Evolutionary conservation across 129 eudicot genomes (phyloP).

Genomic region (Silybum marianum): DNA sequence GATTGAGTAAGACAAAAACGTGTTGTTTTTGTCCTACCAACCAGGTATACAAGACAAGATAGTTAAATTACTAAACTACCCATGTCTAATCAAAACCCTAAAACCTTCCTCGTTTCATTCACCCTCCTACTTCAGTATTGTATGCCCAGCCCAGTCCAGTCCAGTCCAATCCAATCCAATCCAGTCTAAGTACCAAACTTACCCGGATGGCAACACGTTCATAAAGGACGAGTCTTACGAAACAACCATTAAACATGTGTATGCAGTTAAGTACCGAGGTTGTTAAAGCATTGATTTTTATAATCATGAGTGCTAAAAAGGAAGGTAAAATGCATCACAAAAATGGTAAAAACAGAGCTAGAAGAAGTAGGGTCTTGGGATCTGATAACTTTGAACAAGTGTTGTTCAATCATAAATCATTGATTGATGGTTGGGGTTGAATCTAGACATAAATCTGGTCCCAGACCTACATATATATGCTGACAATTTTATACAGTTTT

Average conservation of each 20-base stretch:
- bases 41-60: neutral
- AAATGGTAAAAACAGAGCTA: constrained; percentile 4
- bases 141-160: neutral
- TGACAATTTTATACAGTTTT: constrained; percentile 4
- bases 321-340: neutral
- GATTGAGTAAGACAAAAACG: neutral
- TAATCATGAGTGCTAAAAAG: neutral
- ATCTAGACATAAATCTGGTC: constrained; percentile 5
- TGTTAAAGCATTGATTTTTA: neutral
- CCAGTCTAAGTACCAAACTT: neutral
- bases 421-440: constrained; percentile 12
- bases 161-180: neutral
- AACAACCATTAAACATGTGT: neutral
- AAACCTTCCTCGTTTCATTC: neutral
- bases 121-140: neutral
- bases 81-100: neutral
- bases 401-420: constrained; percentile 10
- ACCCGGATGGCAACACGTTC: neutral
- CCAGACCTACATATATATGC: constrained; percentile 14
- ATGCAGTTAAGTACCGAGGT: neutral
- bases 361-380: neutral
- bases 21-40: neutral
- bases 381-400: neutral
- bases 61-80: neutral
- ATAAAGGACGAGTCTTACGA: neutral